Evolutionary conservation across 352 stramenopile genomes (phyloP).

Genomic region (Globisporangium cylindrosporum): DNA sequence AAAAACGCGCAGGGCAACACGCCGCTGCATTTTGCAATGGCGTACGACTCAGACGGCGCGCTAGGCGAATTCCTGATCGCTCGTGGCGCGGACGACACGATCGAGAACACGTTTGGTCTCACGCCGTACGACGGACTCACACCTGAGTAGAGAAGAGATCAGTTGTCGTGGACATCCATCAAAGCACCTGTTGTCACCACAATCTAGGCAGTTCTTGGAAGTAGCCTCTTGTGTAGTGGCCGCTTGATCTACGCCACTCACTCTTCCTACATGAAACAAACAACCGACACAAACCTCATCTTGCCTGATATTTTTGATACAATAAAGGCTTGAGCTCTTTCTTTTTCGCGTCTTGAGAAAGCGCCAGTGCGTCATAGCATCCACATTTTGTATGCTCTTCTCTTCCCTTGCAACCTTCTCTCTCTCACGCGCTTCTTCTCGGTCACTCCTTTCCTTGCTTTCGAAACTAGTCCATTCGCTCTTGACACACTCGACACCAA

Average conservation of each 20-base stretch:
- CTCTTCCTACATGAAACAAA: background rate
- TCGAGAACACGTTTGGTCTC: conserved; percentile 92
- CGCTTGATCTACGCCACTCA: background rate
- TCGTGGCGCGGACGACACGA: conserved; percentile 91
- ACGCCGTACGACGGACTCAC: conserved; percentile 92
- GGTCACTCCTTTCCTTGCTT: background rate
- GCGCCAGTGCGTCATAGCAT: background rate
- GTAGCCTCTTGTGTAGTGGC: too few species aligned
- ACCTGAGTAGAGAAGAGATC: conserved; percentile 33
- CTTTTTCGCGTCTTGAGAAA: background rate
- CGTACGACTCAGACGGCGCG: conserved; percentile 87
- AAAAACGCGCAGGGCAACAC: conserved; percentile 92
- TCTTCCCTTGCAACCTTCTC: background rate
- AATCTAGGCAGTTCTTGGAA: too few species aligned
- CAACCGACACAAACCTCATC: conserved; percentile 3
- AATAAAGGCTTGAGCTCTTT: conserved; percentile 3
- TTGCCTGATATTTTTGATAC: conserved; percentile 1
- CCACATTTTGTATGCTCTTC: background rate
- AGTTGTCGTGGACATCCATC: too few species aligned
- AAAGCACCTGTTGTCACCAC: too few species aligned
- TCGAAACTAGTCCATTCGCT: background rate
- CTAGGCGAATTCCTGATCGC: conserved; percentile 92
- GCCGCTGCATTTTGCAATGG: conserved; percentile 92
- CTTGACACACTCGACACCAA: background rate
- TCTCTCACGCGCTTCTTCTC: background rate